Conservation (phyloP, 2,329 filamentous ascomycete genomes). For the Diaporthe amygdali region DNA sequence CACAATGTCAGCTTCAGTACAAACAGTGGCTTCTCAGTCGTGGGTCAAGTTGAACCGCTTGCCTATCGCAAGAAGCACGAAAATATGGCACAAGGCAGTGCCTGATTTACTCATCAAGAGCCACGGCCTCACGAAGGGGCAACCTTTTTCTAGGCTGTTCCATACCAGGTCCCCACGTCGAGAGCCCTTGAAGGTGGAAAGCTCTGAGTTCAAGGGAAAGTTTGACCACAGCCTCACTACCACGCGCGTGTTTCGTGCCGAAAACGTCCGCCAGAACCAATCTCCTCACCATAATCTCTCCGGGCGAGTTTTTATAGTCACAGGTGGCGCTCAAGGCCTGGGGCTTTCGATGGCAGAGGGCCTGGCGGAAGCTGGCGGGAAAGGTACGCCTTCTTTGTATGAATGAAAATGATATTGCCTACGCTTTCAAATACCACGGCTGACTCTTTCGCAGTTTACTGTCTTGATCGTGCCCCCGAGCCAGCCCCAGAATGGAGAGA, state of each 20-base stretch:
- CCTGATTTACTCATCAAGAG: neutral
- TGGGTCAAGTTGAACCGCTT: neutral
- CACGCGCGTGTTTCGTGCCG: neutral
- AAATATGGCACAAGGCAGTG: neutral
- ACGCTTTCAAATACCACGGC: neutral
- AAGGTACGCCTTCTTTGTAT: constrained; percentile 46
- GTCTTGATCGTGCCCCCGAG: constrained; percentile 56
- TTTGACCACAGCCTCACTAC: neutral
- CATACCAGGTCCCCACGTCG: neutral
- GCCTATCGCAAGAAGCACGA: neutral
- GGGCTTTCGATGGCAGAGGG: constrained; percentile 78
- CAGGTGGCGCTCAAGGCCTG: constrained; percentile 73
- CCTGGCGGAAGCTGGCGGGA: constrained; percentile 76
- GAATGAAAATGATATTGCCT: neutral
- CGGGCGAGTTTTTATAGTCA: constrained; percentile 73
- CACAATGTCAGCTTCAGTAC: too few relatives aligned
- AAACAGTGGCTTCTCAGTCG: neutral
- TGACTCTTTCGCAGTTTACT: constrained; percentile 51
- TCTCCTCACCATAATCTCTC: constrained; percentile 73
- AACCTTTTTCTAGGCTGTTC: neutral
- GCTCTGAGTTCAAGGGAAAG: neutral
- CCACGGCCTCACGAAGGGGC: too few relatives aligned
- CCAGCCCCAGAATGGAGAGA: constrained; percentile 63
- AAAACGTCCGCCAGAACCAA: constrained; percentile 38
- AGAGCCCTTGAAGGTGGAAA: neutral